Conservation (phyloP, 768 basidiomycete genomes). For the Lepiota subincarnata region DNA sequence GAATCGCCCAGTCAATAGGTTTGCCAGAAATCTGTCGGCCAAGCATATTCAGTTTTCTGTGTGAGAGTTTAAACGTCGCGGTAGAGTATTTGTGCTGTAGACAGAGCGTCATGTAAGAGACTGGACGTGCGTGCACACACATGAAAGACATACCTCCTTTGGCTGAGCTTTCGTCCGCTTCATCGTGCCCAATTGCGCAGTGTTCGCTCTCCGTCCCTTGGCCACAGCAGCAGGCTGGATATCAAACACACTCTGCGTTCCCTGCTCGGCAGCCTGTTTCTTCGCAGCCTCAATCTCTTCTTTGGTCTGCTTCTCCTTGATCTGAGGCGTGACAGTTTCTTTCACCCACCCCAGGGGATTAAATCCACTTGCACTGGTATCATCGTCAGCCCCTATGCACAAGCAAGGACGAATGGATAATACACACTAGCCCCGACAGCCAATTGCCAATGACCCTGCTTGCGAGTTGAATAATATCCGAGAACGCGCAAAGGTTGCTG, state of each 20-base stretch:
- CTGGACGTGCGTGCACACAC: neutral
- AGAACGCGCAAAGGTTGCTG: slow-evolving; percentile 17
- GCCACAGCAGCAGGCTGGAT: slow-evolving; percentile 22
- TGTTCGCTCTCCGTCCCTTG: slow-evolving; percentile 18
- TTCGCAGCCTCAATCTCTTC: slow-evolving; percentile 45
- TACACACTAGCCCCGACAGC: slow-evolving; percentile 13
- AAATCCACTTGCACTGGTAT: slow-evolving; percentile 41
- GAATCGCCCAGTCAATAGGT: slow-evolving; percentile 91
- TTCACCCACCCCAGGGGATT: slow-evolving; percentile 63
- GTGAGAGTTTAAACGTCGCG: slow-evolving; percentile 88
- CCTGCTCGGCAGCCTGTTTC: slow-evolving; percentile 39
- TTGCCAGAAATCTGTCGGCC: slow-evolving; percentile 84
- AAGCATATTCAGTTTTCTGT: slow-evolving; percentile 87
- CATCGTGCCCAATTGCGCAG: slow-evolving; percentile 6
- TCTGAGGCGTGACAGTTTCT: slow-evolving; percentile 48
- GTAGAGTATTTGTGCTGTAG: slow-evolving; percentile 90
- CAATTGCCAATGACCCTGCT: neutral
- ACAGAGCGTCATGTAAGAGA: neutral
- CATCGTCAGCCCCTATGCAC: neutral
- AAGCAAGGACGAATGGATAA: neutral
- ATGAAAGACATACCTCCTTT: slow-evolving; percentile 21
- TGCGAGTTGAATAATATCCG: neutral
- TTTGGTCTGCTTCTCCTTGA: slow-evolving; percentile 40
- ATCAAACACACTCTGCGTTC: slow-evolving; percentile 50
- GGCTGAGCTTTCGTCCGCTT: slow-evolving; percentile 23